These are phyloP conservation scores for Telopea speciosissima DNA, from an alignment of 177 flowering plant genomes.

Conservation along the genomic window DNA sequence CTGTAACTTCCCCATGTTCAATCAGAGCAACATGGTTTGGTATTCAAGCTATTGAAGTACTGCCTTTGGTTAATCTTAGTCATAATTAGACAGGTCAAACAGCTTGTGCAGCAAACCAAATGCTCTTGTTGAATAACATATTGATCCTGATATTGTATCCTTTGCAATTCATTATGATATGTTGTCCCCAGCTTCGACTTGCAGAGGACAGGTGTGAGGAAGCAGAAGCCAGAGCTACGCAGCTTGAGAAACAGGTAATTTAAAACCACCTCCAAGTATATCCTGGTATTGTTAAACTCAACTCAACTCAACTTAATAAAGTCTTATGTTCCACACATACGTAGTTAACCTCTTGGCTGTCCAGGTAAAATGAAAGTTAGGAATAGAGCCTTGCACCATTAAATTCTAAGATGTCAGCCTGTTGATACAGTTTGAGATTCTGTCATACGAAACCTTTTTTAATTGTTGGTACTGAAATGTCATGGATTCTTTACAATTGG, in stretches of 20 bases:
- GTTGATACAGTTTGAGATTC: neutral
- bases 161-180: conserved; percentile 18
- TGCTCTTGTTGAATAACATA: neutral
- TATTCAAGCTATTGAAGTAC: conserved; percentile 1
- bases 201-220: conserved; percentile 81
- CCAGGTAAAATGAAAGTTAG: neutral
- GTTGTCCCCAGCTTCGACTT: conserved; percentile 63
- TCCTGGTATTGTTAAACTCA: neutral
- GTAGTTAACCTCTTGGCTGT: neutral
- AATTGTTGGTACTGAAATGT: too few species aligned
- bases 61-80: neutral
- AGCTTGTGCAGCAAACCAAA: conserved; percentile 4
- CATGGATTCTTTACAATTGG: too few species aligned
- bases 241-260: conserved; percentile 77
- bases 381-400: too few species aligned
- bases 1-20: neutral
- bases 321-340: neutral
- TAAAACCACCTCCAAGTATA: neutral
- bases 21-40: neutral
- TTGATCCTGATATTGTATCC: conserved; percentile 4
- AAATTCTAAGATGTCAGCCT: neutral
- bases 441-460: too few species aligned
- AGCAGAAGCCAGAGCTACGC: conserved; percentile 73
- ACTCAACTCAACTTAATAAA: neutral
- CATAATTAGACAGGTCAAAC: neutral